Evolutionary conservation across 2,329 filamentous ascomycete species (phyloP).

Genomic region (Aspergillus glaucus): DNA sequence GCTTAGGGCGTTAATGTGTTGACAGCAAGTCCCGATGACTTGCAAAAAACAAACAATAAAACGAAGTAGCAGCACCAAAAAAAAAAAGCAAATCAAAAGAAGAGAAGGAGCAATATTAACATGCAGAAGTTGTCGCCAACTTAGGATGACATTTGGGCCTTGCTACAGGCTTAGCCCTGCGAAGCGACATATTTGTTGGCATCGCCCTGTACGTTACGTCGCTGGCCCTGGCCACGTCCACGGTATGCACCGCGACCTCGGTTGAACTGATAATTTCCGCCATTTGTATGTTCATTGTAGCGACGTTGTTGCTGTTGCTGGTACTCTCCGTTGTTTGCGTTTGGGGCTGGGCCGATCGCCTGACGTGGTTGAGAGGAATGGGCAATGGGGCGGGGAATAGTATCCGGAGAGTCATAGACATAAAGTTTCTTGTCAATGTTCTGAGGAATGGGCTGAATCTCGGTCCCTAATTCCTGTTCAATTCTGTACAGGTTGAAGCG

Average conservation of each 20-base stretch:
- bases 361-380: conserved; percentile 41
- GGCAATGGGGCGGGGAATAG: conserved; percentile 75
- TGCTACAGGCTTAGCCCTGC: conserved; percentile 22
- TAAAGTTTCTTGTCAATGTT: conserved; percentile 97
- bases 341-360: conserved; percentile 11
- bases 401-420: conserved; percentile 94
- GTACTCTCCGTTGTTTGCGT: conserved; percentile 22
- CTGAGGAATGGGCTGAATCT: conserved; percentile 92
- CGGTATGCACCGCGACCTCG: conserved; percentile 38
- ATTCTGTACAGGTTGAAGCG: conserved; percentile 99
- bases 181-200: conserved; percentile 20
- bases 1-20: not conserved
- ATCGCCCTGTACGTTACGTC: conserved; percentile 31
- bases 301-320: conserved; percentile 24
- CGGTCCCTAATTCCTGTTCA: conserved; percentile 91
- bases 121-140: not conserved
- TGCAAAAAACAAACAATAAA: not conserved
- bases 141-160: conserved; percentile 27
- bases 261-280: conserved; percentile 31
- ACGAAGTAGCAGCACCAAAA: not conserved
- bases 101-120: not conserved
- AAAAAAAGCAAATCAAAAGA: not conserved
- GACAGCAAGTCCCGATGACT: not conserved
- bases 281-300: conserved; percentile 29
- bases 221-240: conserved; percentile 39